Base-by-base conservation (phyloP, 768 basidiomycete genomes). In the Mycena venus region DNA sequence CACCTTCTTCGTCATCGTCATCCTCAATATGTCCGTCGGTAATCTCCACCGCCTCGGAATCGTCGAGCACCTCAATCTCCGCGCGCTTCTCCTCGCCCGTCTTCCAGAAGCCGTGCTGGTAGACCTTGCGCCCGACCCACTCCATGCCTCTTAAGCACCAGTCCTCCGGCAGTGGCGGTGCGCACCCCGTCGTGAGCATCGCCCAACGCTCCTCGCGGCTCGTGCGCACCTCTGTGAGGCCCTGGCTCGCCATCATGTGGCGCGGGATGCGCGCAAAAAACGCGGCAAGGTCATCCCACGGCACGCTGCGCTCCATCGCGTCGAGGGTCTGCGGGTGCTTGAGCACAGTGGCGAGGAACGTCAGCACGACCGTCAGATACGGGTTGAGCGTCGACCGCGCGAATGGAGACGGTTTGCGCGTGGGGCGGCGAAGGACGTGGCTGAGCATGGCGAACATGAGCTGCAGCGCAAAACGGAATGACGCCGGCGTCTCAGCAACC, bases 141-240 rank as follows among this genome's bases (percentile, higher is more conserved):
- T 97, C 97, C 93, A 97, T 96, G 1, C 98, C 98, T 36, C 98
- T 90, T 77, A 99, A 81, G 78, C 94, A 95, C 96, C 97, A 99
- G 79, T 99, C 98, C 83, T 99, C 98, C 0, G 95, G 89, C 2
- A 99, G 85, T 0, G 95, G 92, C 0, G 92, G 92, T 25, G 90
- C 84, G 73, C 91, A 93, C 17, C 91, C 91, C 55, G 87, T 91
- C 0, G 93, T 94, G 36, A 95, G 86, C 86, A 97, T 91, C 27
- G 85, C 81, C 87, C 92, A 91, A 42, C 89, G 88, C 55, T 93
- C 89, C 40, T 83, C 81, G n/a, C 85, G 81, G 36, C 81, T 53
- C 74, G 80, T 44, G 73, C 76, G 40, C 27, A 73, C 44, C 68
- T 78, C 71, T 71, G 83, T 79, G 38, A 91, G 77, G 15, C 87